Evolutionary conservation across 2,329 filamentous ascomycete genomes (phyloP), one percentile per base, ranked within the genome.

Genomic region (Boeremia exigua): DNA sequence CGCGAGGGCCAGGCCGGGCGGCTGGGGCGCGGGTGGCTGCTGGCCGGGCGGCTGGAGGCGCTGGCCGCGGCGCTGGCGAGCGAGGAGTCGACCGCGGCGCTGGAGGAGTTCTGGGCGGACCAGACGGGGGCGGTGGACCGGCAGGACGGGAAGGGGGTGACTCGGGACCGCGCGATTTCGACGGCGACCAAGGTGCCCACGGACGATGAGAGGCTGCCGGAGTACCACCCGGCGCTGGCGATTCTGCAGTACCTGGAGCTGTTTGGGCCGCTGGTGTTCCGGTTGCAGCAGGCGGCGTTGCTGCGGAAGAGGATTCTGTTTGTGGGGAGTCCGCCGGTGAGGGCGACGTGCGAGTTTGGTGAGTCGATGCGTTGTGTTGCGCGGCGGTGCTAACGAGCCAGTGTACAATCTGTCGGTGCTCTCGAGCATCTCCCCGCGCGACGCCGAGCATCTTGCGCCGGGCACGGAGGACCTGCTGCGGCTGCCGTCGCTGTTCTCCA

Each of bases 321-420:
- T 58, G 88, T 95, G 25, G 89, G 90, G 15, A 87, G 93, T 73
- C 88, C 93, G 10, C 95, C 95, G 0, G 92, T 99, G 19, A 88
- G 93, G 72, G 81, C 87, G 66, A 85, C 87, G 49, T 98, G 94
- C 79, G 91, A 96, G 75, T 96, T 93, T 81, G 92, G 93, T 96
- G 81, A 34, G 77, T 30, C 27, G 11, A 5, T 9, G n/a, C 2
- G 17, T 11, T 33, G 4, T 34, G 38, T 19, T 2, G 10, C 14
- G 33, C 7, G 29, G 9, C 6, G 15, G 43, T 19, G 46, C 67
- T 60, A 23, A 58, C 32, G 12, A 28, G 6, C 19, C 60, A 94
- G 95, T 98, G 59, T 99, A 98, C 77, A 87, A 95, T 73, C 85
- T 98, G 47, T 97, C 94, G n/a, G 84, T 98, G 49, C 82, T 99